Base-by-base conservation (phyloP, 1,284 basidiomycete genomes). In the Moniliophthora roreri region DNA sequence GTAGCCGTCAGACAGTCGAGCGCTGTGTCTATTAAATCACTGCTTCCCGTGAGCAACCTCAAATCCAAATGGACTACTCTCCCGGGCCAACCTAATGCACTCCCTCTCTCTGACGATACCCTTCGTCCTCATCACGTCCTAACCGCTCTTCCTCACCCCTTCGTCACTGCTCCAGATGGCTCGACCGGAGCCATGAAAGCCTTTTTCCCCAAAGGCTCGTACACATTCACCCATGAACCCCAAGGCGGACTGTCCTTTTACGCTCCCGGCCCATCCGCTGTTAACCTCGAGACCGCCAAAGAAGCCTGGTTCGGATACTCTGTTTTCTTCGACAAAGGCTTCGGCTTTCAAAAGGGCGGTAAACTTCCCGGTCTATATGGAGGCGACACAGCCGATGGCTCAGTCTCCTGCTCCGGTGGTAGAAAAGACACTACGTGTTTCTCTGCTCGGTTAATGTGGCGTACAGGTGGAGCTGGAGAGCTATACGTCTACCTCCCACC, bases 221-320 rank as follows among this genome's bases (percentile, higher is more conserved):
- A 74, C 62, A 75, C 74, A 55, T 74, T 73, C n/a, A 64, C 62
- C 9, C 61, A 63, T 50, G 52, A 60, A 32, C 72, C 74, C 15
- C 63, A 69, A 47, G 76, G 76, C 21, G 76, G 75, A 9, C 66
- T 75, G 2, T 71, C 75, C 51, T 77, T 78, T 62, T 78, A 77
- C 58, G 72, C 74, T 24, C 3, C 45, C 2, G 63, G 64, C 2
- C 51, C 53, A 16, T 9, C 47, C 59, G 11, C 68, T 67, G 35
- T 73, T 18, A 66, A 69, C 44, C 38, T 75, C 13, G 50, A 39
- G 1, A 51, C 62, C 18, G 74, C 74, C 34, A 60, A 59, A 40
- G 73, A 66, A 51, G 70, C 72, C 16, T 67, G 70, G 16, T 58
- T 78, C 40, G 66, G 63, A 42, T 78, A 77, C 62, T 70, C 69